Evolutionary conservation across 1,284 basidiomycete species (phyloP), one percentile per base, ranked within the genome.

Genomic region (Ustilago loliicola): DNA sequence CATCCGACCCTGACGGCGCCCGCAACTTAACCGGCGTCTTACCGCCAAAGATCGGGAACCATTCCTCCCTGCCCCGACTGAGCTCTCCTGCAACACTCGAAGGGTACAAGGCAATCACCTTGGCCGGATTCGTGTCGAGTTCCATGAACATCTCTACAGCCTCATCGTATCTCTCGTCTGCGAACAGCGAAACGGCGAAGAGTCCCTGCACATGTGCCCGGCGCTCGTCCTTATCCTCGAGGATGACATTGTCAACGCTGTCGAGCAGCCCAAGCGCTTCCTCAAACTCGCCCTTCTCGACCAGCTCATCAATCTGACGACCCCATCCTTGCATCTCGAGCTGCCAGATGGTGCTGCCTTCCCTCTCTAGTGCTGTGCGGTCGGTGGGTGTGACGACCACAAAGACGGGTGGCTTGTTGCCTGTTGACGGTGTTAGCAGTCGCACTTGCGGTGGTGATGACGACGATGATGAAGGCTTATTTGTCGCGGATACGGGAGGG

Each of bases 71-170:
- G 17, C 91, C 90, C 0, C 92, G 90, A 15, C 91, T 89, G 13
- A 98, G 87, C 34, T 93, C 89, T 4, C 96, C 96, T 0, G 95
- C 90, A 1, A 99, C 91, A 19, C 88, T 89, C 53, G 92, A 90
- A 0, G 95, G 94, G 86, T 94, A 99, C 4, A 98, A 88, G 0
- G 95, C 93, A 15, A 99, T 90, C 0, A 99, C 94, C 83, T 96
- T 94, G 2, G 95, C 94, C 0, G 96, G 96, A 82, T 97, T 96
- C 73, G 94, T 89, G 77, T 98, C 93, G 51, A 96, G 91, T 48
- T 92, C 91, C 57, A 96, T 90, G 85, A 99, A 96, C 0, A 91
- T 90, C 82, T 96, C 92, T 64, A 98, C 92, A 0, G 96, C 96
- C 17, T 89, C 88, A 71, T 93, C 91, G 79, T 90, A 95, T 61